Base-by-base conservation (phyloP, 306 rosid genomes). In the Adenanthera pavonina region DNA sequence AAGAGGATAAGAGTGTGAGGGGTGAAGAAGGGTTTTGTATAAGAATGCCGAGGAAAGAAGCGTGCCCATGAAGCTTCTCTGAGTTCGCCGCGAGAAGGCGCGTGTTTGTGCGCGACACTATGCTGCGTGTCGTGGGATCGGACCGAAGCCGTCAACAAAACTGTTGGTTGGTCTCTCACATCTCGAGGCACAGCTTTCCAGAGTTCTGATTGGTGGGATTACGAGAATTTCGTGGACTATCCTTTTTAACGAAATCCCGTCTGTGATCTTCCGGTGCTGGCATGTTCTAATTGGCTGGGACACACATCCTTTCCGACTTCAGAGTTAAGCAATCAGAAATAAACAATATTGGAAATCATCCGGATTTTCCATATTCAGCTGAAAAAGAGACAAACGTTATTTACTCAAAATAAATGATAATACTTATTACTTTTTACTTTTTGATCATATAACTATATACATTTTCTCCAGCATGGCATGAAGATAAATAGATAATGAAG, bases 1-100 rank as follows among this genome's bases (percentile, higher is more conserved):
- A 51, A 5, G 5, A 19, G 19, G 11, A 38, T 0, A 15, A 4
- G 10, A 13, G 15, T 9, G 12, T 3, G 34, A 14, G 16, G 8
- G 36, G 40, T 7, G 2, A 1, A 5, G 19, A 4, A 8, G 76
- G 75, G 47, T 20, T 61, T 67, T 79, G 61, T 74, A 38, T 19
- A 11, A 13, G n/a, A 7, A 66, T 13, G 69, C 20, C 46, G 48
- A n/a, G 1, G 17, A 52, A 77, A 70, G 80, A 80, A 65, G 87
- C 89, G 89, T 88, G 84, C 48, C n/a, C 25, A 5, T 2, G 35
- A 88, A 88, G 91, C 82, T 78, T 73, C 64, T 47, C 14, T 12
- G 14, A 12, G 44, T 19, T 41, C 65, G 75, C 48, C 35, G 38
- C n/a, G 44, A 2, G 44, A 4, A 14, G 2, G 71, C 46, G 48